Evolutionary conservation across 1,284 basidiomycete genomes (phyloP), one percentile per base, ranked within the genome.

Genomic region (Farysia itapuensis): DNA sequence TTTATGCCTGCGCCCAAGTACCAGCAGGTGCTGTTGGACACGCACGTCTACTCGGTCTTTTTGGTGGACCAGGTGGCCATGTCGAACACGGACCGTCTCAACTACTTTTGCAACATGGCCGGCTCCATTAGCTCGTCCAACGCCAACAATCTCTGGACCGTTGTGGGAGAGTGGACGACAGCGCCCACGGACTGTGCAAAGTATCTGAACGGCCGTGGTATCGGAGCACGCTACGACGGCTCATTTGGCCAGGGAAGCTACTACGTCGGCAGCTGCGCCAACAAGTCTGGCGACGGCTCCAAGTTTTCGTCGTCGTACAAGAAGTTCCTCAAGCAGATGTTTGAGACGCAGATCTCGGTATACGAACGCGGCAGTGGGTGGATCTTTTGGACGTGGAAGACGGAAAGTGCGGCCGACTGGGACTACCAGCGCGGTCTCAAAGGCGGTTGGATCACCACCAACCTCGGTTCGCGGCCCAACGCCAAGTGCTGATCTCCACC

Each of bases 321-420:
- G 82, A 83, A 81, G 1, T 90, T 87, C 81, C 79, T 97, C 42
- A 79, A 88, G 43, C 81, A 87, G 72, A 85, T 83, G 77, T 96
- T 86, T 84, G 90, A 93, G 75, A 88, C 88, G 0, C 92, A 95
- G 59, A 64, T 63, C 16, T 64, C 61, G 38, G 70, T 72, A 16
- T 78, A 77, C 53, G 75, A 77, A 60, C 45, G 47, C 15, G 64
- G 64, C 15, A 81, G 84, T 39, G 88, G 88, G 12, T 89, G 87
- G 87, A 80, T 87, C n/a, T 86, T 82, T 69, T 89, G 87, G 87
- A 84, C 87, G 9, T 89, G 87, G 86, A 88, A 88, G 82, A 85
- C 84, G 22, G 75, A 74, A 48, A n/a, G 44, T 35, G 70, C 72
- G 1, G 67, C 70, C 18, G 77, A 77, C 23, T 77, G 74, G 70